Percentiles rank a stretch among this genome's conserved stretches.
phyloP scores from a whole-genome alignment of 1,284 basidiomycete species.

The Ustilago trichophora region DNA sequence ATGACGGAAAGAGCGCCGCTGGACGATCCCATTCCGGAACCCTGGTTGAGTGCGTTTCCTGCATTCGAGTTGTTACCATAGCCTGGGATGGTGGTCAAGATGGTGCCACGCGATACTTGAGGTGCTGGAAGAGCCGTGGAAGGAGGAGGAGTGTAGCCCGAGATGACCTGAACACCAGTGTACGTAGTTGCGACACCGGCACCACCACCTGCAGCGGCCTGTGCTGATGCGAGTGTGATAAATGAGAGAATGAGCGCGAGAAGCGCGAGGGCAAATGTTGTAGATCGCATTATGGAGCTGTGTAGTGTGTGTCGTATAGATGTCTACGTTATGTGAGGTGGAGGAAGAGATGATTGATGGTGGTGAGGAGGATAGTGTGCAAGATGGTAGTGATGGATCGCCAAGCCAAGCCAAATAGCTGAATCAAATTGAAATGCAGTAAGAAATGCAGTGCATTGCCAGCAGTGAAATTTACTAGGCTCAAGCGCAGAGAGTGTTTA shows the following conservation, averaged over 20 bases:
- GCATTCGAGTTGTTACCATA: slow-evolving; percentile 39
- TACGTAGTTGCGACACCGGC: slow-evolving; percentile 41
- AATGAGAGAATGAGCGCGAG: slow-evolving; percentile 35
- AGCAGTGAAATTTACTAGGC: too few relatives aligned
- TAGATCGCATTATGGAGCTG: slow-evolving; percentile 35
- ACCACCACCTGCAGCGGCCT: slow-evolving; percentile 54
- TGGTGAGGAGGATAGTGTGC: not conserved
- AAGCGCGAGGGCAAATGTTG: slow-evolving; percentile 20
- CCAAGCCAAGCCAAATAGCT: not conserved
- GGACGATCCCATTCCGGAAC: slow-evolving; percentile 20
- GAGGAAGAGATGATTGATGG: not conserved
- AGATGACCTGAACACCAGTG: slow-evolving; percentile 49
- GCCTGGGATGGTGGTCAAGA: slow-evolving; percentile 47
- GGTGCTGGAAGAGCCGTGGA: slow-evolving; percentile 28
- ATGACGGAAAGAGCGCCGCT: slow-evolving; percentile 36
- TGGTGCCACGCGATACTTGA: slow-evolving; percentile 40
- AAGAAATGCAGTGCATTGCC: too few relatives aligned
- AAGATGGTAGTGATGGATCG: not conserved
- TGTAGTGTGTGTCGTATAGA: not conserved
- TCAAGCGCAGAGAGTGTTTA: too few relatives aligned
- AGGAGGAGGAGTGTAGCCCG: slow-evolving; percentile 52
- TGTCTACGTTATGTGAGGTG: not conserved
- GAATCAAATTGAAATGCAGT: not conserved
- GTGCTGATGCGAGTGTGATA: slow-evolving; percentile 31
- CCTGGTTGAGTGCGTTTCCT: too few relatives aligned